A percentile compares a stretch with the other conserved stretches of the same genome.
Conservation (phyloP, 805 yeast species). For the Kluyveromyces dobzhanskii region DNA sequence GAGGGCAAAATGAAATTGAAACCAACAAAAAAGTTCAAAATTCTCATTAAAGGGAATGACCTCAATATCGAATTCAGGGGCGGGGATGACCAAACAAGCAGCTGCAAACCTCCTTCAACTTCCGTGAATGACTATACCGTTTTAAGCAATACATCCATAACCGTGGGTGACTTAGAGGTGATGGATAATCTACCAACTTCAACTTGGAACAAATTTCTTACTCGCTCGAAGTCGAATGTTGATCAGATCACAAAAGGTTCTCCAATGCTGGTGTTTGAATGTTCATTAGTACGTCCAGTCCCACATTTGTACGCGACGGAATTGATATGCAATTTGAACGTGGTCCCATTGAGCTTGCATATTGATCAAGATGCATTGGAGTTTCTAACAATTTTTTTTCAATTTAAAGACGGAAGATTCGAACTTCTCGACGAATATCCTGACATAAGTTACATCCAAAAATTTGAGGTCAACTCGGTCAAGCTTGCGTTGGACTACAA, state of each 20-base stretch:
- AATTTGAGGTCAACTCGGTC: constrained; percentile 51
- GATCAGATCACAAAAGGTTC: constrained; percentile 43
- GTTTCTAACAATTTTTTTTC: constrained; percentile 69
- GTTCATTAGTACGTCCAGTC: constrained; percentile 60
- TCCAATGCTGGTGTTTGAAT: constrained; percentile 46
- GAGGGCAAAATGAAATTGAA: constrained; percentile 45
- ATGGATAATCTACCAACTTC: constrained; percentile 78
- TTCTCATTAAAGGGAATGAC: constrained; percentile 46
- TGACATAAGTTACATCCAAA: constrained; percentile 61
- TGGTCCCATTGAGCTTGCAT: constrained; percentile 72
- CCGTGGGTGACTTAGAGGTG: constrained; percentile 48
- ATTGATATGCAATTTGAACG: constrained; percentile 38
- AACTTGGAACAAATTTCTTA: constrained; percentile 80
- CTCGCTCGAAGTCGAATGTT: constrained; percentile 58
- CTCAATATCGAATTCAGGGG: constrained; percentile 40
- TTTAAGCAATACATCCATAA: constrained; percentile 41
- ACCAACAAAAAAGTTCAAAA: constrained; percentile 57
- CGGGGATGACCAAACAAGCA: constrained; percentile 29
- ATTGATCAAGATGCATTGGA: constrained; percentile 93
- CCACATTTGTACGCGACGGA: constrained; percentile 62
- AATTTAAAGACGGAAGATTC: constrained; percentile 67
- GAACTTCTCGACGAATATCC: constrained; percentile 50
- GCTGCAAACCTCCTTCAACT: constrained; percentile 30
- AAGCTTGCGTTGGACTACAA: constrained; percentile 75
- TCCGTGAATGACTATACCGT: constrained; percentile 33